Conservation (phyloP, 2,329 filamentous ascomycete genomes). For the Phaeosphaeriaceae sp. region DNA sequence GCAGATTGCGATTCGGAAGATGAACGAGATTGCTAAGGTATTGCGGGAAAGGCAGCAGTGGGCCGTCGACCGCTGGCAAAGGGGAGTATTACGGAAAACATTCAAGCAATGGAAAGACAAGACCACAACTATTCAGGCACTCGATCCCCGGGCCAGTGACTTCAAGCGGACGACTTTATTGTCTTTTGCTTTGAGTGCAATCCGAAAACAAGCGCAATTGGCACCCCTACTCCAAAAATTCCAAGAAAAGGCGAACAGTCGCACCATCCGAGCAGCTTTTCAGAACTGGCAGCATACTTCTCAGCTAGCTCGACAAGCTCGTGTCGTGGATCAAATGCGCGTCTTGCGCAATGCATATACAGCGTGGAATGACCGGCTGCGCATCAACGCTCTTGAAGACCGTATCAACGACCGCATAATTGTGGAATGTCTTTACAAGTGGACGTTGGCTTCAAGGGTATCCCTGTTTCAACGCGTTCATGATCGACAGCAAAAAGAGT, state of each 20-base stretch:
- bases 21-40: constrained; percentile 32
- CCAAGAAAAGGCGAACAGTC: constrained; percentile 51
- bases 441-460: constrained; percentile 60
- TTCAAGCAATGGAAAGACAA: constrained; percentile 32
- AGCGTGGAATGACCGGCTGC: constrained; percentile 67
- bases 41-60: constrained; percentile 34
- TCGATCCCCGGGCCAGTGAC: constrained; percentile 45
- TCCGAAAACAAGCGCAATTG: constrained; percentile 51
- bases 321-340: constrained; percentile 58
- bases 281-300: constrained; percentile 57
- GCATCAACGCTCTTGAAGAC: constrained; percentile 58
- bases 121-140: constrained; percentile 24
- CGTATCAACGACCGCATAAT: constrained; percentile 63
- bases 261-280: constrained; percentile 56
- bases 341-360: constrained; percentile 65
- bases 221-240: constrained; percentile 53
- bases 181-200: constrained; percentile 21
- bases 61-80: constrained; percentile 29
- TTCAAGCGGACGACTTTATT: constrained; percentile 38
- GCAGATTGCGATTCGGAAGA: constrained; percentile 31
- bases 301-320: constrained; percentile 54
- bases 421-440: constrained; percentile 64
- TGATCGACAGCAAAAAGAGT: constrained; percentile 37
- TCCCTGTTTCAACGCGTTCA: constrained; percentile 50
- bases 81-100: constrained; percentile 32